Evolutionary conservation across 2,329 filamentous ascomycete species (phyloP).

Genomic region (Ophiocordyceps unilateralis): DNA sequence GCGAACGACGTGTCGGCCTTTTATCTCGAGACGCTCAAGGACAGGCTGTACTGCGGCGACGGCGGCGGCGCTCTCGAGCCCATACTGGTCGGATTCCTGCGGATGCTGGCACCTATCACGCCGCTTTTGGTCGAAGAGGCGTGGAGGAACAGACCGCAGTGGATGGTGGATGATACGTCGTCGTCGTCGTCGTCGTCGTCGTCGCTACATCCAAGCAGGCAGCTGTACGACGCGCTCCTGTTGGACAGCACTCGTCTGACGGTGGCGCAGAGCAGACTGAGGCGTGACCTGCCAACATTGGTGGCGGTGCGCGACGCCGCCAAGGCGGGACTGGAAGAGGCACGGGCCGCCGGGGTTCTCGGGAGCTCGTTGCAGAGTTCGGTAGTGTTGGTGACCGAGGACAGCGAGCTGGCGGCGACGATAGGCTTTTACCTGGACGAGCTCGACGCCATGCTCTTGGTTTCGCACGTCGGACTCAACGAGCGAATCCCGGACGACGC

Average conservation of each 20-base stretch:
- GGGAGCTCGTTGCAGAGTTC: slow-evolving; percentile 69
- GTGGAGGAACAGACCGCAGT: slow-evolving; percentile 58
- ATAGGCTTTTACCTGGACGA: slow-evolving; percentile 29
- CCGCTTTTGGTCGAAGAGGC: slow-evolving; percentile 78
- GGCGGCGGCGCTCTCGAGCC: slow-evolving; percentile 45
- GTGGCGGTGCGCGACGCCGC: slow-evolving; percentile 45
- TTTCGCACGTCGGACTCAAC: slow-evolving; percentile 42
- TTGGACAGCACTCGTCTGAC: slow-evolving; percentile 22
- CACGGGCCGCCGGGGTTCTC: slow-evolving; percentile 51
- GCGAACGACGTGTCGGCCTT: slow-evolving; percentile 75
- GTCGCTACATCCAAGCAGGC: slow-evolving; percentile 22
- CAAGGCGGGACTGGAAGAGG: slow-evolving; percentile 59
- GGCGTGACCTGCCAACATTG: slow-evolving; percentile 27
- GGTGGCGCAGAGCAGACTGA: slow-evolving; percentile 20
- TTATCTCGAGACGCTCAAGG: slow-evolving; percentile 86
- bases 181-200: too few species aligned
- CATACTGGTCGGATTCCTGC: slow-evolving; percentile 55
- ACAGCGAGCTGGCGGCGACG: slow-evolving; percentile 13
- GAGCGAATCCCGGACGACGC: slow-evolving; percentile 8
- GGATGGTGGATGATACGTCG: slow-evolving; percentile 34
- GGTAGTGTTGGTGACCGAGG: slow-evolving; percentile 37
- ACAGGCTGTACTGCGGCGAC: slow-evolving; percentile 73
- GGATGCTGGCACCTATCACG: slow-evolving; percentile 66
- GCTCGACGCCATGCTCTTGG: slow-evolving; percentile 49
- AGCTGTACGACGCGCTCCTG: slow-evolving; percentile 28